These are phyloP conservation scores for Podospora conica DNA, from an alignment of 495 filamentous ascomycete genomes.

Conservation along the genomic window DNA sequence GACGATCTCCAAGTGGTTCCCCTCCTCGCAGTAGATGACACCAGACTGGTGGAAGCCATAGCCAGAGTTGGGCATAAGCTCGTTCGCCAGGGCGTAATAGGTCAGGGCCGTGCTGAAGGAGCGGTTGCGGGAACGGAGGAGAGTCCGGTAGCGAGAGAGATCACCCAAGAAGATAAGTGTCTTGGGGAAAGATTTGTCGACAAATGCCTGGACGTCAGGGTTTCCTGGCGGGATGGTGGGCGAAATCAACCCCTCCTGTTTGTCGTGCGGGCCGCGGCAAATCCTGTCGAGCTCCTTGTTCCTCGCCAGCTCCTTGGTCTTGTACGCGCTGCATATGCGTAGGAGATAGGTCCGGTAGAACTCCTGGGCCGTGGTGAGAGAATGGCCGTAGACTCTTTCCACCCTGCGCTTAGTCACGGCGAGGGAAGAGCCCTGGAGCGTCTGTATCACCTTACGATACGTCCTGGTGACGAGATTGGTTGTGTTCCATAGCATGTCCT, in stretches of 20 bases:
- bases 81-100: conserved; percentile 77
- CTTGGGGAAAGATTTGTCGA: conserved; percentile 72
- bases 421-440: conserved; percentile 44
- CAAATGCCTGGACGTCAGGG: conserved; percentile 45
- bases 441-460: conserved; percentile 58
- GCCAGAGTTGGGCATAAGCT: conserved; percentile 72
- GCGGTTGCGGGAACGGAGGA: conserved; percentile 49
- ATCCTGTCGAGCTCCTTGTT: conserved; percentile 40
- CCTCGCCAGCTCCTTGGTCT: conserved; percentile 65
- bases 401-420: conserved; percentile 73
- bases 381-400: conserved; percentile 70
- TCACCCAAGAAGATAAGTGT: conserved; percentile 85
- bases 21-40: conserved; percentile 70
- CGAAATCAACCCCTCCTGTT: neutral
- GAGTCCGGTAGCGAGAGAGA: conserved; percentile 73
- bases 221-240: conserved; percentile 12
- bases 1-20: conserved; percentile 70
- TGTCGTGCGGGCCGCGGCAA: neutral
- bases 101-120: conserved; percentile 76
- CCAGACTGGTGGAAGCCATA: conserved; percentile 83
- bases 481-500: conserved; percentile 62
- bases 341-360: conserved; percentile 86
- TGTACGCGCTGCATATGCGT: conserved; percentile 64
- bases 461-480: conserved; percentile 70
- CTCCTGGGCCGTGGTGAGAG: conserved; percentile 76